phyloP scores from a whole-genome alignment of 345 rosid genomes.

The Heritiera littoralis region DNA sequence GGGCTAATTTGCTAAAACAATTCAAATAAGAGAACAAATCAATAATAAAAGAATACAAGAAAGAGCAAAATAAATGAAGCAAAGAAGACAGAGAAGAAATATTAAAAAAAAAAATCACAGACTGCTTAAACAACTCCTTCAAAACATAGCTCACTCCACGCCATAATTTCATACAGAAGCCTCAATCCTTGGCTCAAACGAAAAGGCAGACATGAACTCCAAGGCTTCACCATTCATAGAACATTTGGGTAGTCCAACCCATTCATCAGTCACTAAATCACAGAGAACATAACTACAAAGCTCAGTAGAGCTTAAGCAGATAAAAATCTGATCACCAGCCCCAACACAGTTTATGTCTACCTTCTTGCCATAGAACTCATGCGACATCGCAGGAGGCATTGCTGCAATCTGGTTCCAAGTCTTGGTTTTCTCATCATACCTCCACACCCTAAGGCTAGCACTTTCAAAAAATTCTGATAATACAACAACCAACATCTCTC shows the following conservation, averaged over 20 bases:
- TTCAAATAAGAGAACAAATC: slow-evolving; percentile 18
- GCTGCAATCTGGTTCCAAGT: slow-evolving; percentile 65
- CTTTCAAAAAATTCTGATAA: slow-evolving; percentile 79
- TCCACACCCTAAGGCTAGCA: slow-evolving; percentile 84
- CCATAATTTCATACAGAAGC: slow-evolving; percentile 10
- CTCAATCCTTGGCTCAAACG: slow-evolving; percentile 61
- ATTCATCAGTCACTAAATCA: slow-evolving; percentile 46
- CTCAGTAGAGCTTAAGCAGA: slow-evolving; percentile 69
- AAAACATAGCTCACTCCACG: slow-evolving; percentile 1
- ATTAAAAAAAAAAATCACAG: not conserved
- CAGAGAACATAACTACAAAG: slow-evolving; percentile 56
- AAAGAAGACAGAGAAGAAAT: not conserved
- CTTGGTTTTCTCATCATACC: slow-evolving; percentile 43
- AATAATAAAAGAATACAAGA: slow-evolving; percentile 9
- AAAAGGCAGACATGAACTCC: slow-evolving; percentile 78
- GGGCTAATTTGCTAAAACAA: slow-evolving; percentile 14
- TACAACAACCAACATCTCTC: slow-evolving; percentile 65
- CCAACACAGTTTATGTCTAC: slow-evolving; percentile 86
- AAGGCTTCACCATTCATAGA: slow-evolving; percentile 51
- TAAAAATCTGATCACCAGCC: slow-evolving; percentile 56
- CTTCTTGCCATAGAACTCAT: slow-evolving; percentile 70
- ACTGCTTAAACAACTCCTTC: not conserved
- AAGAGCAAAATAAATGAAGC: not conserved
- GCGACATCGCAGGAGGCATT: slow-evolving; percentile 86
- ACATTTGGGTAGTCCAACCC: slow-evolving; percentile 66